phyloP scores from a whole-genome alignment of 768 basidiomycete species.

The Austroboletus festivus region DNA sequence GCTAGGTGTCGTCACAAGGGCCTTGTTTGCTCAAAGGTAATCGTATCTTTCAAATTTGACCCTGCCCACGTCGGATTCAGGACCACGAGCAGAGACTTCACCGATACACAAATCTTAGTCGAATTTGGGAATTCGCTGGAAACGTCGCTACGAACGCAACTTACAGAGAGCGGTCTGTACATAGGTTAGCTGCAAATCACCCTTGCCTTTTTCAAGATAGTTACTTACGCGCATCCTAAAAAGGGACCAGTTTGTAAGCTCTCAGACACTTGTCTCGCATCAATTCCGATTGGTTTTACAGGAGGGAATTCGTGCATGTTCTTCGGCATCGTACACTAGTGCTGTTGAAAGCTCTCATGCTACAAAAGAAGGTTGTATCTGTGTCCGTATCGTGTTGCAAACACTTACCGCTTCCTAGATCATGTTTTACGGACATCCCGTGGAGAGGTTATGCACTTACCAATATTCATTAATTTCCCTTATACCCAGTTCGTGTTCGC shows the following conservation, averaged over 20 bases:
- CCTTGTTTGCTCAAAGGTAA: conserved; percentile 82
- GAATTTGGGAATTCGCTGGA: conserved; percentile 83
- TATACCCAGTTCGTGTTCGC: conserved; percentile 61
- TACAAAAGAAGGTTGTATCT: conserved; percentile 83
- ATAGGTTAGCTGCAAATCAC: conserved; percentile 65
- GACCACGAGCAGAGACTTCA: conserved; percentile 64
- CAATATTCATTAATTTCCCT: conserved; percentile 97
- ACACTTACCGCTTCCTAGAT: conserved; percentile 49
- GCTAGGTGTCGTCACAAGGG: conserved; percentile 89
- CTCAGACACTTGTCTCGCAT: neutral
- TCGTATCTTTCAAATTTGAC: neutral
- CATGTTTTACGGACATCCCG: conserved; percentile 95
- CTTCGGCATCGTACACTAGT: conserved; percentile 90
- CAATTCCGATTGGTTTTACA: conserved; percentile 28
- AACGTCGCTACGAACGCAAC: conserved; percentile 65
- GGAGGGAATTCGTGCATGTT: conserved; percentile 88
- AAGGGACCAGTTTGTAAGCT: conserved; percentile 69
- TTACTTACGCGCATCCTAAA: conserved; percentile 9
- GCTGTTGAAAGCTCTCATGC: conserved; percentile 91
- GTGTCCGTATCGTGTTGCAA: neutral
- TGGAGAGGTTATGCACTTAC: conserved; percentile 93
- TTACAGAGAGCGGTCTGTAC: conserved; percentile 91
- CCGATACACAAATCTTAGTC: conserved; percentile 81
- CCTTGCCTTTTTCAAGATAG: neutral
- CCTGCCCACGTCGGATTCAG: neutral